A percentile compares a stretch with the other conserved stretches of the same genome.
These are phyloP conservation scores for Globisporangium paddicum DNA, from an alignment of 352 stramenopile species.

Conservation along the genomic window DNA sequence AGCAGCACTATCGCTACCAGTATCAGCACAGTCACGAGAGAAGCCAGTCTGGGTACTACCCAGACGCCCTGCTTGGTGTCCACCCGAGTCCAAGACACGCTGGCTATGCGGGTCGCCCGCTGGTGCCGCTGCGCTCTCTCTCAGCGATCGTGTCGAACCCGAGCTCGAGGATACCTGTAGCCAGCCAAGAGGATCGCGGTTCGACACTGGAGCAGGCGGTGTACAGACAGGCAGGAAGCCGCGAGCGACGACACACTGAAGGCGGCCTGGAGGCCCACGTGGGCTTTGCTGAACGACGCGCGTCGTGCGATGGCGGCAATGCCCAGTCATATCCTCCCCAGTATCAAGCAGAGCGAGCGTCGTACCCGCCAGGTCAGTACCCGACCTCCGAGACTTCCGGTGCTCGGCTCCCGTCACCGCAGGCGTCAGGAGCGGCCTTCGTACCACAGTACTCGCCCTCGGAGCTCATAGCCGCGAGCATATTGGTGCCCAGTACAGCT, in stretches of 20 bases:
- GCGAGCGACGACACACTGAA: not conserved
- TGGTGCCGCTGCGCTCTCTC: constrained; percentile 4
- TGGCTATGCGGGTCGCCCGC: not conserved
- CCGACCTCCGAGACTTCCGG: not conserved
- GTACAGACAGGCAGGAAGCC: not conserved
- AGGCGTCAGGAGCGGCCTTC: not conserved
- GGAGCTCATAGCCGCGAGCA: constrained; percentile 10
- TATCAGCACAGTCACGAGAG: not conserved
- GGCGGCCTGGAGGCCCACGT: not conserved
- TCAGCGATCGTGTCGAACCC: constrained; percentile 5
- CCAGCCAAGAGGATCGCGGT: not conserved
- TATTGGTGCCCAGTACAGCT: constrained; percentile 1
- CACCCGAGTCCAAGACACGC: not conserved
- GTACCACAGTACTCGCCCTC: constrained; percentile 10
- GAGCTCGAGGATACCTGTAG: constrained; percentile 1
- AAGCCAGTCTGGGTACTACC: not conserved
- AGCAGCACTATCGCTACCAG: not conserved
- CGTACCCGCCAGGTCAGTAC: not conserved
- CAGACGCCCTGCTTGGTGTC: not conserved
- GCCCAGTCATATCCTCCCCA: not conserved
- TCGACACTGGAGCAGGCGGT: not conserved
- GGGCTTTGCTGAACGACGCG: not conserved
- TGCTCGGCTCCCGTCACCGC: not conserved
- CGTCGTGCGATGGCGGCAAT: not conserved
- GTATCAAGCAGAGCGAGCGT: not conserved